Evolutionary conservation across 768 basidiomycete species (phyloP).

Genomic region (Phylloporus sp.): DNA sequence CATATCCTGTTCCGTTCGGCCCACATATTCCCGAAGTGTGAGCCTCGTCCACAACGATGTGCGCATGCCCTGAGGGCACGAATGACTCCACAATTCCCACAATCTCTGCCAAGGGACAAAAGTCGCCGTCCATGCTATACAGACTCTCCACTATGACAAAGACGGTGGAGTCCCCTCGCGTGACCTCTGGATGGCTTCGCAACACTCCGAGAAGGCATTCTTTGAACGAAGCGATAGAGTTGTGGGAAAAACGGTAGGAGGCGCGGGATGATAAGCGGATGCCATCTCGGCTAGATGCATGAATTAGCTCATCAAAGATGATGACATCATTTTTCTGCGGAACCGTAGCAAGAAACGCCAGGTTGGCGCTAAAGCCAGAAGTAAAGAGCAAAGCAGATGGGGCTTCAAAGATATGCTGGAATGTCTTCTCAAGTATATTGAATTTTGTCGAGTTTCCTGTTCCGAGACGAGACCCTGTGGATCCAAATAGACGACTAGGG

Average conservation of each 20-base stretch:
- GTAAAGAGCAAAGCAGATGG: slow-evolving; percentile 47
- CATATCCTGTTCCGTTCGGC: slow-evolving; percentile 40
- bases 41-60: slow-evolving; percentile 55
- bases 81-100: slow-evolving; percentile 35
- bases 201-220: slow-evolving; percentile 26
- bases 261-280: slow-evolving; percentile 35
- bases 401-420: slow-evolving; percentile 18
- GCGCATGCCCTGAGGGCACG: slow-evolving; percentile 35
- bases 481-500: slow-evolving; percentile 35
- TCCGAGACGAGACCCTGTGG: slow-evolving; percentile 47
- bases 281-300: slow-evolving; percentile 51
- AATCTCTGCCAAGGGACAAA: slow-evolving; percentile 45
- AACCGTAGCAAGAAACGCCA: slow-evolving; percentile 46
- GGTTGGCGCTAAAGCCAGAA: slow-evolving; percentile 54
- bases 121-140: slow-evolving; percentile 62
- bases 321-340: slow-evolving; percentile 44
- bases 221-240: slow-evolving; percentile 35
- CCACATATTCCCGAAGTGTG: slow-evolving; percentile 55
- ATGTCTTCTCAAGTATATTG: slow-evolving; percentile 9
- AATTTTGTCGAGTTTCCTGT: slow-evolving; percentile 33
- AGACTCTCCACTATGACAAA: slow-evolving; percentile 53
- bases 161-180: slow-evolving; percentile 29
- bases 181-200: slow-evolving; percentile 19
- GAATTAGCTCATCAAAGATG: slow-evolving; percentile 51
- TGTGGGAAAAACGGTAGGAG: slow-evolving; percentile 42